phyloP scores from a whole-genome alignment of 1,284 basidiomycete species.

The Caloboletus firmus region DNA sequence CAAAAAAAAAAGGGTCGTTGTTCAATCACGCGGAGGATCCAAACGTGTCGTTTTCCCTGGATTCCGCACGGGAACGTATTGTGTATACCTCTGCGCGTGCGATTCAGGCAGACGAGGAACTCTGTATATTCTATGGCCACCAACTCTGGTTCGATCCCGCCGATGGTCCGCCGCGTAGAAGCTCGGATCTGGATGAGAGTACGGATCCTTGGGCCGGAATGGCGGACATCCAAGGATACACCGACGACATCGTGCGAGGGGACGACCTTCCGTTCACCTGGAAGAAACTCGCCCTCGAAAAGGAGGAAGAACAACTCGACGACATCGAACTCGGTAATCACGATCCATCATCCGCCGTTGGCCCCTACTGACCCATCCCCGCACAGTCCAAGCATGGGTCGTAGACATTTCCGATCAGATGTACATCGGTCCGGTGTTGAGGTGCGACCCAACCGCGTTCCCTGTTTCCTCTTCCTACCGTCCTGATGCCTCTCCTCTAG shows the following conservation, averaged over 20 bases:
- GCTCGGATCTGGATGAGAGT: slow-evolving; percentile 34
- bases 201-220: slow-evolving; percentile 44
- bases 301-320: slow-evolving; percentile 59
- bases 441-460: slow-evolving; percentile 39
- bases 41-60: slow-evolving; percentile 70
- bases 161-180: slow-evolving; percentile 25
- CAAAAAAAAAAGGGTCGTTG: slow-evolving; percentile 56
- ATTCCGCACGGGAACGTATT: slow-evolving; percentile 58
- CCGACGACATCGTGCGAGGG: slow-evolving; percentile 50
- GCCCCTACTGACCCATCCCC: slow-evolving; percentile 5
- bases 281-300: slow-evolving; percentile 53
- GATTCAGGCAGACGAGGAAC: slow-evolving; percentile 65
- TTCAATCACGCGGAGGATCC: slow-evolving; percentile 77
- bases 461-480: not conserved
- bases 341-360: not conserved
- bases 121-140: slow-evolving; percentile 78
- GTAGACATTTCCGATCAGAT: slow-evolving; percentile 77
- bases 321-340: slow-evolving; percentile 52
- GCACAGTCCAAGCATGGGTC: slow-evolving; percentile 67
- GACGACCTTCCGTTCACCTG: slow-evolving; percentile 62
- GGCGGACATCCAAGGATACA: slow-evolving; percentile 31
- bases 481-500: slow-evolving; percentile 36
- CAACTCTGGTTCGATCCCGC: slow-evolving; percentile 61
- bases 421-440: slow-evolving; percentile 62
- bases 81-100: slow-evolving; percentile 59